phyloP scores from a whole-genome alignment of 306 rosid species.

The Dalbergia oliveri region DNA sequence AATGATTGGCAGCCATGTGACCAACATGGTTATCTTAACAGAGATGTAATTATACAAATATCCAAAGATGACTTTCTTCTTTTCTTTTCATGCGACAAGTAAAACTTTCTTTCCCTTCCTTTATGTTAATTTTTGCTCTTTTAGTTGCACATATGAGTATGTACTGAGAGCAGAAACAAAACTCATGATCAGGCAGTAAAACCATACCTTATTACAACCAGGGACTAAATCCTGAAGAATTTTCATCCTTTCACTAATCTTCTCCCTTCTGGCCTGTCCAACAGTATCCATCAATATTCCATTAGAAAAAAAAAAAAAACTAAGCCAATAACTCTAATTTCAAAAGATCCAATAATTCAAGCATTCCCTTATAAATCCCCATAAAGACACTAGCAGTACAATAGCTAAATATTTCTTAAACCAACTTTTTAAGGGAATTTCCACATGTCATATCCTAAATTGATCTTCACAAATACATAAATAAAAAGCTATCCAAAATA shows the following conservation, averaged over 20 bases:
- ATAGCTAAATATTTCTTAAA: slow-evolving; percentile 37
- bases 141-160: background rate
- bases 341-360: slow-evolving; percentile 34
- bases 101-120: background rate
- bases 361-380: slow-evolving; percentile 17
- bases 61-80: background rate
- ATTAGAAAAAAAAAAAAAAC: slow-evolving; percentile 43
- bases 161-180: background rate
- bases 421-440: slow-evolving; percentile 20
- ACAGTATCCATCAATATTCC: slow-evolving; percentile 32
- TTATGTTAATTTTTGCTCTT: background rate
- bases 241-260: slow-evolving; percentile 94
- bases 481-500: background rate
- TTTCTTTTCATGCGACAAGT: background rate
- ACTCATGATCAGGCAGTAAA: background rate
- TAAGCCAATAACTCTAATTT: slow-evolving; percentile 28
- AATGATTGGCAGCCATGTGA: slow-evolving; percentile 1
- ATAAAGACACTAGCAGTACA: background rate
- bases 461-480: background rate
- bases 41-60: background rate
- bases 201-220: slow-evolving; percentile 88
- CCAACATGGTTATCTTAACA: background rate
- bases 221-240: slow-evolving; percentile 96
- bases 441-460: slow-evolving; percentile 11
- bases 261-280: slow-evolving; percentile 89